Conservation (phyloP, 129 eudicot genomes). For the Helichrysum umbraculigerum region DNA sequence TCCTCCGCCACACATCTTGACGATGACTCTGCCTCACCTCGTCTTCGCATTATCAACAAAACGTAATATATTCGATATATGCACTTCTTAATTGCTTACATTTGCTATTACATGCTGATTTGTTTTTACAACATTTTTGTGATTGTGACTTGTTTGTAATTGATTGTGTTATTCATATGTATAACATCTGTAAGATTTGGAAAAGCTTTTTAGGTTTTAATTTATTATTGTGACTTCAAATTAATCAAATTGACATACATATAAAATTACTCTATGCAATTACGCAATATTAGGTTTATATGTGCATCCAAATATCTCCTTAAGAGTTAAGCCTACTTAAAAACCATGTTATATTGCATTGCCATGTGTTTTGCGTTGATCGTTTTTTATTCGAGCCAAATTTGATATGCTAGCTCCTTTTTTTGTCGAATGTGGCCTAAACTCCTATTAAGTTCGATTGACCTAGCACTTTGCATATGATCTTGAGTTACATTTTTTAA, state of each 20-base stretch:
- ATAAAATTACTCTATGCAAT: too few species aligned
- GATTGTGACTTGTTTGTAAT: too few species aligned
- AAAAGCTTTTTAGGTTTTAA: too few species aligned
- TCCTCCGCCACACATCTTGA: slow-evolving; percentile 32
- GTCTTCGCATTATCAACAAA: slow-evolving; percentile 26
- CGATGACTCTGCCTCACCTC: slow-evolving; percentile 36
- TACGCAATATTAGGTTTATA: neutral
- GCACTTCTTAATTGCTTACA: neutral
- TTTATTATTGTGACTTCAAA: neutral
- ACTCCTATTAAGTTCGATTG: neutral
- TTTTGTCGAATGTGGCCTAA: neutral
- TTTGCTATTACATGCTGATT: neutral
- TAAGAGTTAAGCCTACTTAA: neutral
- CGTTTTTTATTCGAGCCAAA: neutral
- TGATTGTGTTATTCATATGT: too few species aligned
- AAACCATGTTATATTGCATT: slow-evolving; percentile 1
- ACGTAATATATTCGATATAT: slow-evolving; percentile 31
- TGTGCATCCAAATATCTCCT: neutral
- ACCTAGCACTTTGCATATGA: neutral
- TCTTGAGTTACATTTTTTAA: neutral
- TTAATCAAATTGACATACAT: too few species aligned
- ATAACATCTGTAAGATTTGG: too few species aligned
- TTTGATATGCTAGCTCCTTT: neutral
- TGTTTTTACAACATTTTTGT: too few species aligned
- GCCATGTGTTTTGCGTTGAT: slow-evolving; percentile 2